Evolutionary conservation across 1,139 yeast species (phyloP), one percentile per base, ranked within the genome.

Genomic region (Geotrichum citri-aurantii): DNA sequence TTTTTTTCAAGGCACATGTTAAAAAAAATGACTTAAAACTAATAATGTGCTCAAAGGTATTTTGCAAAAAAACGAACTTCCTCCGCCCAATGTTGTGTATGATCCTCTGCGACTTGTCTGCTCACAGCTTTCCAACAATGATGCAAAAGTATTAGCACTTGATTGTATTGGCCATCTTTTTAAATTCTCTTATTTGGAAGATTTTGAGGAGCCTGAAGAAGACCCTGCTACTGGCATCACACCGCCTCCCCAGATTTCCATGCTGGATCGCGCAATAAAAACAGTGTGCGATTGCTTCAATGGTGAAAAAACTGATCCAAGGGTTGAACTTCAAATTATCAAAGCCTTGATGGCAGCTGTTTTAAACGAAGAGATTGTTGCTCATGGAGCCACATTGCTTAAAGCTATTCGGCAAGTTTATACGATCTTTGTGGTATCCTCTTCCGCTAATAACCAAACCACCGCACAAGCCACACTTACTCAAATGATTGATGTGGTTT

Each of bases 401-500:
- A 89, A 88, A 67, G 98, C 98, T 0, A 86, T 95, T 44, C 82
- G 99, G 70, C 97, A 90, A 69, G 88, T 93, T 23, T 93, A 93
- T 75, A 92, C 91, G 70, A 89, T 95, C 37, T 95, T 93, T 68
- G 86, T 93, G 50, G 81, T 90, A 61, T 90, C 97, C 0, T 78
- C 88, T 62, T 85, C 87, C 21, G 82, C 93, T 3, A 77, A 89
- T 29, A 93, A 91, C 69, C 99, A 93, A 73, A 88, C 93, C 0
- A 86, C 92, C 61, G 98, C 99, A 0, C 99, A 95, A 74, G 98
- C 97, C 1, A 86, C 95, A 10, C 78, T 95, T 64, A 89, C 96
- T 2, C 99, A 95, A 73, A 88, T 92, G 67, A 90, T 93, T 40
- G 85, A 86, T 60, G 85, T 89, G 2, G 85, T 91, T n/a, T 93